Evolutionary conservation across 1,139 yeast genomes (phyloP).

Genomic region (Arxiozyma bovina): DNA sequence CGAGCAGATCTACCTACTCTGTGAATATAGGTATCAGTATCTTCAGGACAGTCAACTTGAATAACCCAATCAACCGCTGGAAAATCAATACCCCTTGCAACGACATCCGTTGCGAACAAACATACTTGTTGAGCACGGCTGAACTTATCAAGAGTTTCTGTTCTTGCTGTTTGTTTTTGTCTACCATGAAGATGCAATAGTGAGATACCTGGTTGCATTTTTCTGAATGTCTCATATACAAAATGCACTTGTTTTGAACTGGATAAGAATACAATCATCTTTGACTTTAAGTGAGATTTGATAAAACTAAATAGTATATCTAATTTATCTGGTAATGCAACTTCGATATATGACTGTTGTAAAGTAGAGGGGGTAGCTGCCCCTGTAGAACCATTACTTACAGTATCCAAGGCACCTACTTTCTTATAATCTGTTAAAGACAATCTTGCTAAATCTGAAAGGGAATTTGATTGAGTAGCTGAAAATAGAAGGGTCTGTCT

Average conservation of each 20-base stretch:
- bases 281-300: slow-evolving; percentile 76
- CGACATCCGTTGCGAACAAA: slow-evolving; percentile 91
- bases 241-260: slow-evolving; percentile 94
- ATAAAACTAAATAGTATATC: slow-evolving; percentile 84
- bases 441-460: slow-evolving; percentile 79
- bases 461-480: slow-evolving; percentile 88
- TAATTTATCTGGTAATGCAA: slow-evolving; percentile 70
- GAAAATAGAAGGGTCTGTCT: slow-evolving; percentile 86
- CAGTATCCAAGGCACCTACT: slow-evolving; percentile 41
- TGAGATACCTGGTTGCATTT: slow-evolving; percentile 92
- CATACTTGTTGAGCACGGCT: slow-evolving; percentile 82
- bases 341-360: slow-evolving; percentile 71
- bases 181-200: slow-evolving; percentile 88
- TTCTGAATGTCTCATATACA: slow-evolving; percentile 83
- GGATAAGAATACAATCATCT: slow-evolving; percentile 80
- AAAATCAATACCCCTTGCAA: slow-evolving; percentile 94
- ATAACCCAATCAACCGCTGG: slow-evolving; percentile 97
- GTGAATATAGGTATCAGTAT: slow-evolving; percentile 88
- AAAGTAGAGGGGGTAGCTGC: slow-evolving; percentile 71
- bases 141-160: slow-evolving; percentile 81
- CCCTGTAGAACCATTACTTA: slow-evolving; percentile 37
- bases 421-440: slow-evolving; percentile 74
- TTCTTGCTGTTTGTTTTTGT: slow-evolving; percentile 86
- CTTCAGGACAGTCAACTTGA: slow-evolving; percentile 95
- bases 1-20: slow-evolving; percentile 96